Percentiles rank a stretch among this genome's conserved stretches.
These are phyloP conservation scores for Hymenoscyphus occultus DNA, from an alignment of 2,329 filamentous ascomycete genomes.

Conservation along the genomic window DNA sequence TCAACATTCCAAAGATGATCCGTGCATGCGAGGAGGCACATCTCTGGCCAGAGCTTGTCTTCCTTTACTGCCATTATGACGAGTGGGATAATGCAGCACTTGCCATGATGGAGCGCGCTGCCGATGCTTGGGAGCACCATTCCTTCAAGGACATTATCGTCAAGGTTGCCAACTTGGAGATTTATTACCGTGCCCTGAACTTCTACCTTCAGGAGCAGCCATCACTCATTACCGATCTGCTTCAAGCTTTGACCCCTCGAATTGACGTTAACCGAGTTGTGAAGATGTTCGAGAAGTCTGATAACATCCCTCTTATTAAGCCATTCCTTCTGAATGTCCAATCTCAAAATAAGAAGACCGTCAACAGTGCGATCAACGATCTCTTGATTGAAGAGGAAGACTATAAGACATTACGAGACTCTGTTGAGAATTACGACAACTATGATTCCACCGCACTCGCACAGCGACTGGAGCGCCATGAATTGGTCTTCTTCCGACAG, in stretches of 20 bases:
- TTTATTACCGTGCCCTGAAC: slow-evolving; percentile 95
- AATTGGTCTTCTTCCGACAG: slow-evolving; percentile 98
- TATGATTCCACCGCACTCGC: slow-evolving; percentile 95
- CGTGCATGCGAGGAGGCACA: slow-evolving; percentile 89
- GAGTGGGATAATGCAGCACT: slow-evolving; percentile 97
- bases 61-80: slow-evolving; percentile 97
- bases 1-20: slow-evolving; percentile 98
- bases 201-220: slow-evolving; percentile 98
- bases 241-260: slow-evolving; percentile 85
- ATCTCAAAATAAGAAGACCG: slow-evolving; percentile 93
- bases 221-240: slow-evolving; percentile 88
- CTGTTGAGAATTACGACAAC: slow-evolving; percentile 98
- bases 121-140: slow-evolving; percentile 98
- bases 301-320: slow-evolving; percentile 97
- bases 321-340: slow-evolving; percentile 97
- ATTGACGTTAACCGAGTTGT: slow-evolving; percentile 99
- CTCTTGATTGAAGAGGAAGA: slow-evolving; percentile 97
- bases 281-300: slow-evolving; percentile 96
- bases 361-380: slow-evolving; percentile 98
- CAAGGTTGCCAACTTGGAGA: slow-evolving; percentile 97
- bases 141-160: slow-evolving; percentile 98
- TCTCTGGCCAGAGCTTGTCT: slow-evolving; percentile 95
- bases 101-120: slow-evolving; percentile 95
- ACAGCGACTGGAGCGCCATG: slow-evolving; percentile 90
- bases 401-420: slow-evolving; percentile 97